phyloP scores from a whole-genome alignment of 2,329 filamentous ascomycete species.

The Colletotrichum coccodes region DNA sequence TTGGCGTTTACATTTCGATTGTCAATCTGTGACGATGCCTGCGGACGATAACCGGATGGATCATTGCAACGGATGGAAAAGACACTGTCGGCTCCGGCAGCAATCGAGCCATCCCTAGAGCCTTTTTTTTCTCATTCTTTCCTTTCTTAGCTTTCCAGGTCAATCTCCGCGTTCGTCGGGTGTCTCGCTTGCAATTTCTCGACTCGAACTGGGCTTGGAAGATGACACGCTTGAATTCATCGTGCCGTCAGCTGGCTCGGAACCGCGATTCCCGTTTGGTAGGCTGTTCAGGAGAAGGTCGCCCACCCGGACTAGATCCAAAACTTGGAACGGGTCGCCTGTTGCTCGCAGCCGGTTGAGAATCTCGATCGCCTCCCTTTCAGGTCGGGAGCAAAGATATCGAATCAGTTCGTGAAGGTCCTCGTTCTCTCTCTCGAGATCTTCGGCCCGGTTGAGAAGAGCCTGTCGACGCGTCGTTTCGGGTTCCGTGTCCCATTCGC shows the following conservation, averaged over 20 bases:
- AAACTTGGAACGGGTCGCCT: constrained; percentile 3
- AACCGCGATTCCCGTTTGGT: not conserved
- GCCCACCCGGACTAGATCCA: constrained; percentile 15
- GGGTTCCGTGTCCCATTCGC: constrained; percentile 26
- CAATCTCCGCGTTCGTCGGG: not conserved
- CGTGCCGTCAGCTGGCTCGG: not conserved
- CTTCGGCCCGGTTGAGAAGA: constrained; percentile 4
- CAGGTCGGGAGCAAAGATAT: not conserved
- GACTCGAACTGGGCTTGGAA: not conserved
- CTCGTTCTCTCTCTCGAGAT: constrained; percentile 21
- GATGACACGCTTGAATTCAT: not conserved
- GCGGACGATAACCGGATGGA: too few species aligned
- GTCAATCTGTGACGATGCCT: not conserved
- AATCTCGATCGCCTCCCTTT: constrained; percentile 13
- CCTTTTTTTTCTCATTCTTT: too few species aligned
- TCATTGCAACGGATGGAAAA: not conserved
- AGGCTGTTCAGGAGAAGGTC: constrained; percentile 8
- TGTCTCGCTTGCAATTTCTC: not conserved
- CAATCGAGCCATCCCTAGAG: not conserved
- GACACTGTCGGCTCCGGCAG: not conserved
- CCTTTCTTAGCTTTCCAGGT: too few species aligned
- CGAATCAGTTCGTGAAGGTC: constrained; percentile 5
- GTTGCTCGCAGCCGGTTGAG: constrained; percentile 15
- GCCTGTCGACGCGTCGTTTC: constrained; percentile 21
- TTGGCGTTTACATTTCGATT: not conserved